Conservation (phyloP, 2,329 filamentous ascomycete genomes). For the Aurifilum marmelostoma region DNA sequence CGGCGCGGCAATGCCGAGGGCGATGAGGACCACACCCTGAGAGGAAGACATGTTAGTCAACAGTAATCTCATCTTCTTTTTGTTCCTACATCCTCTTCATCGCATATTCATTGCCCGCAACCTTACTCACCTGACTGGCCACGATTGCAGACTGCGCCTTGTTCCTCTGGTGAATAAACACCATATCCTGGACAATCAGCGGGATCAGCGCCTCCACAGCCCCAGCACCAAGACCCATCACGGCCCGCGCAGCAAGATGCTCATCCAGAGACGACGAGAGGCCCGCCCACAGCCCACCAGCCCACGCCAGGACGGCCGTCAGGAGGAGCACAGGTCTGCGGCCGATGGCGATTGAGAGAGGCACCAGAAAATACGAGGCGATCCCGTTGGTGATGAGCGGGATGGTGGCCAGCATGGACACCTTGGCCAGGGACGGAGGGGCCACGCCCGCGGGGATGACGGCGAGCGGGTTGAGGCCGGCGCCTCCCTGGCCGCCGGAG, state of each 20-base stretch:
- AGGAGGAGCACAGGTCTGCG: slow-evolving; percentile 42
- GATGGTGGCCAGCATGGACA: slow-evolving; percentile 40
- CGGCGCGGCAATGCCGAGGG: slow-evolving; percentile 36
- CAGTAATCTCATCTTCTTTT: not conserved
- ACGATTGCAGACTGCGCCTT: slow-evolving; percentile 39
- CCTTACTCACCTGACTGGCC: slow-evolving; percentile 31
- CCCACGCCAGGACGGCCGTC: slow-evolving; percentile 39
- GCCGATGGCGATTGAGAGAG: slow-evolving; percentile 43
- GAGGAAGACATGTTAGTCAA: not conserved
- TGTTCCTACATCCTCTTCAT: not conserved
- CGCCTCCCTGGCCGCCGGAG: slow-evolving; percentile 31
- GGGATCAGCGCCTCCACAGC: slow-evolving; percentile 43
- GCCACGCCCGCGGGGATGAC: slow-evolving; percentile 37
- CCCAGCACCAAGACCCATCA: slow-evolving; percentile 43
- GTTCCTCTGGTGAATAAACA: slow-evolving; percentile 45
- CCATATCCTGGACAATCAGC: slow-evolving; percentile 44
- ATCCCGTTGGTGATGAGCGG: slow-evolving; percentile 42
- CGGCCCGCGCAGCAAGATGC: slow-evolving; percentile 40
- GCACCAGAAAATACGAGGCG: slow-evolving; percentile 43
- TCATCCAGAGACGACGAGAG: slow-evolving; percentile 37
- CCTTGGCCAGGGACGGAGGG: slow-evolving; percentile 36
- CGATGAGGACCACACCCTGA: slow-evolving; percentile 38
- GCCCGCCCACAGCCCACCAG: slow-evolving; percentile 43
- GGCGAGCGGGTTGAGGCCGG: slow-evolving; percentile 35
- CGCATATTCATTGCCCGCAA: not conserved